Base-by-base conservation (phyloP, 495 filamentous ascomycete species). In the Neurospora hispaniola region DNA sequence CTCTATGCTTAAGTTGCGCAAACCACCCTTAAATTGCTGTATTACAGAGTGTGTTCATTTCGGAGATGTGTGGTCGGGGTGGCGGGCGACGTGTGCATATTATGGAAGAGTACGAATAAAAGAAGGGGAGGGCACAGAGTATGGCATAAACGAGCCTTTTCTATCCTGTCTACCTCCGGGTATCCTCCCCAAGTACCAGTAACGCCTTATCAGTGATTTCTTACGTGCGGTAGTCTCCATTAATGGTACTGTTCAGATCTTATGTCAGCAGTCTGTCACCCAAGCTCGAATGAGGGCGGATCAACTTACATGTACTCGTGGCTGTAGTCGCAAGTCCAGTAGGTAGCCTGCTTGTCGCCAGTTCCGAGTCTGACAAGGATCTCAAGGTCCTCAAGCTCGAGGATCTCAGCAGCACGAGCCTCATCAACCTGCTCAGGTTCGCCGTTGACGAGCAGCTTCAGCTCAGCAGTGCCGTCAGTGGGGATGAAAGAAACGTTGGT, bases 311-410 rank as follows among this genome's bases (percentile, higher is more conserved):
- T 93, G 85, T 96, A 99, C 84, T 98, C 96, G 81, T 98, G 96
- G 82, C 94, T 97, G 82, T 97, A 96, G 84, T 98, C 96, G 81
- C 96, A 98, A 75, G 95, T 97, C 91, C 93, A 98, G 81, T 94
- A 94, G 11, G 90, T 89, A 11, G 91, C 93, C 81, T 94, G 89
- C 79, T 94, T 89, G 72, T 85, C 82, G 38, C 92, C 91, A 40
- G 85, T 86, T 42, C 89, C 90, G n/a, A 95, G 82, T 75, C 90
- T 88, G 43, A 95, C 89, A 42, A 91, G 83, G 70, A 95, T 94
- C 83, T 94, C 92, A 39, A 96, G 83, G 78, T 95, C 92, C 81
- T 97, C 95, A 69, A 89, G 88, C 79, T 94, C 91, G 66, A 99
- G 82, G 71, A 98, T 97, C 79, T 93, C 86, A 69, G 90, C 92